Evolutionary conservation across 192 early-diverging fungal genomes (phyloP).

Genomic region (Phycomyces blakesleeanus): DNA sequence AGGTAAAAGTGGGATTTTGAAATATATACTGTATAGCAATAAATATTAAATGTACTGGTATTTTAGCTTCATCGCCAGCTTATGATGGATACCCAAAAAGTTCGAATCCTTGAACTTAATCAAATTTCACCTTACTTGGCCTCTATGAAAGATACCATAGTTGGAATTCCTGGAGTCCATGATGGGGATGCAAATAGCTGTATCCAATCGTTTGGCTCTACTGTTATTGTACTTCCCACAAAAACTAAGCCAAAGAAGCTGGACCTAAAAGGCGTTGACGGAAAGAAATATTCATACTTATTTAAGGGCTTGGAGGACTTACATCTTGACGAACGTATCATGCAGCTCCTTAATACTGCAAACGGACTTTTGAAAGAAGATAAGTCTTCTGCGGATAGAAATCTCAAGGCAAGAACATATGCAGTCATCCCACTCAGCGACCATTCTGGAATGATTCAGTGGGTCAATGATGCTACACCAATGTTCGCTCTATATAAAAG

Average conservation of each 20-base stretch:
- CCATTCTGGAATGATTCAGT: conserved; percentile 90
- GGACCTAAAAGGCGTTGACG: conserved; percentile 53
- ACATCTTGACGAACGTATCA: conserved; percentile 88
- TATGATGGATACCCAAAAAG: conserved; percentile 49
- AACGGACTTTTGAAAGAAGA: conserved; percentile 62
- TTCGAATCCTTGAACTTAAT: conserved; percentile 48
- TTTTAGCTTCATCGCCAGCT: conserved; percentile 53
- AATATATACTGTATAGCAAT: no score
- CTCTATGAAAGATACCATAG: conserved; percentile 36
- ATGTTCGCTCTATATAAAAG: conserved; percentile 75
- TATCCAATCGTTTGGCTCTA: conserved; percentile 50
- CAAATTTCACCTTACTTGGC: conserved; percentile 62
- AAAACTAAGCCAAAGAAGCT: conserved; percentile 94
- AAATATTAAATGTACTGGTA: conserved; percentile 41
- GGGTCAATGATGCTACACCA: conserved; percentile 80
- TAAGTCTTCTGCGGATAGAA: conserved; percentile 22
- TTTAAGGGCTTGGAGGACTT: conserved; percentile 93
- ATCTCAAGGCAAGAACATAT: conserved; percentile 44
- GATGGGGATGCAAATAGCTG: conserved; percentile 22
- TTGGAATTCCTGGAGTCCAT: conserved; percentile 50
- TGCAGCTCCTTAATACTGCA: conserved; percentile 67
- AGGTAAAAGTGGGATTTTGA: conserved; percentile 37
- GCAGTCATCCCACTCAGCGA: conserved; percentile 86
- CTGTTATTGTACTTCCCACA: conserved; percentile 62
- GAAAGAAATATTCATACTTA: conserved; percentile 63